Conservation (phyloP, 805 yeast genomes). For the Kurtzmaniella cleridarum region DNA sequence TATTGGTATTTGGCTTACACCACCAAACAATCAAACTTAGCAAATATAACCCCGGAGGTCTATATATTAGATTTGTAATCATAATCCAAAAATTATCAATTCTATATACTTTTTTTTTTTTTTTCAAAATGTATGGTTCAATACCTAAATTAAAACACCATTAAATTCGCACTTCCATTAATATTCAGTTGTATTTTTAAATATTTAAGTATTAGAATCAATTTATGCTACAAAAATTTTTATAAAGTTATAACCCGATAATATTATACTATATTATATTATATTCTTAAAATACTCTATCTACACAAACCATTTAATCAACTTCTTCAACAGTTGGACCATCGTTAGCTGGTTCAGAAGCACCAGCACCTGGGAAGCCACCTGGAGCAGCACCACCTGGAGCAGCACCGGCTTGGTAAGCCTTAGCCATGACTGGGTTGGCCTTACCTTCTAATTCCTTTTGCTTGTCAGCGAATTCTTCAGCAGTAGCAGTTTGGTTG, state of each 20-base stretch:
- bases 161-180: neutral
- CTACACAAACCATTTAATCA: constrained; percentile 26
- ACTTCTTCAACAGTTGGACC: constrained; percentile 54
- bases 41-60: no score
- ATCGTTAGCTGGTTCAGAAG: constrained; percentile 31
- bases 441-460: constrained; percentile 94
- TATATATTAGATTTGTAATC: no score
- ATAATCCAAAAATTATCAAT: no score
- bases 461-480: constrained; percentile 88
- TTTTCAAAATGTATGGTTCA: neutral
- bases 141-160: neutral
- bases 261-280: no score
- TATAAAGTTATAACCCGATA: neutral
- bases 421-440: constrained; percentile 94
- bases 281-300: neutral
- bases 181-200: neutral
- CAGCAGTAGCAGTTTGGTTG: constrained; percentile 87
- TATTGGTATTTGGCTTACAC: no score
- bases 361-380: constrained; percentile 46
- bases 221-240: constrained; percentile 2
- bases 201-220: neutral
- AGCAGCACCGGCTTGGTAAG: constrained; percentile 91
- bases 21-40: no score
- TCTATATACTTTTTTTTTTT: no score
- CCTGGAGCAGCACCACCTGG: constrained; percentile 71